Conservation (phyloP, 1,284 basidiomycete species). For the Coniferiporia sulphurascens region DNA sequence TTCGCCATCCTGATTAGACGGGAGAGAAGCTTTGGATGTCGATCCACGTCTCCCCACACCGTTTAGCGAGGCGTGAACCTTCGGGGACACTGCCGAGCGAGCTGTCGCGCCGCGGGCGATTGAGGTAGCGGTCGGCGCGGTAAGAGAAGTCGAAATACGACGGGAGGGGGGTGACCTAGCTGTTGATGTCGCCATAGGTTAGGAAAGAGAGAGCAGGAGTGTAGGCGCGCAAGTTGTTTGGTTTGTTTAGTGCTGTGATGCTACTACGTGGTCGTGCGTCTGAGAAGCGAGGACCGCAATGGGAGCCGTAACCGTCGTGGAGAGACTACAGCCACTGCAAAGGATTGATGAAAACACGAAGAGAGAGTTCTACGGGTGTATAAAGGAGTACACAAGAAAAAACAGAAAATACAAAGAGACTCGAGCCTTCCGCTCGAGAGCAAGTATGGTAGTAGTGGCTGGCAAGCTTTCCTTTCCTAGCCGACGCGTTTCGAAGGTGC, state of each 20-base stretch:
- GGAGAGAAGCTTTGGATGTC: slow-evolving; percentile 30
- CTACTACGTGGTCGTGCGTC: background rate
- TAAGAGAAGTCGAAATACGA: slow-evolving; percentile 30
- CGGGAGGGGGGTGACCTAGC: slow-evolving; percentile 38
- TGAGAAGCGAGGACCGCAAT: background rate
- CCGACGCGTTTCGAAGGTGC: background rate
- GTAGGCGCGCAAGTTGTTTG: background rate
- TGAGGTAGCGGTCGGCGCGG: slow-evolving; percentile 30
- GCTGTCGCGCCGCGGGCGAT: slow-evolving; percentile 42
- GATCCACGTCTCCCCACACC: slow-evolving; percentile 18
- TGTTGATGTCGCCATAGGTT: slow-evolving; percentile 15
- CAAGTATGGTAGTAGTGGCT: background rate
- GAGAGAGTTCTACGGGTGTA: background rate
- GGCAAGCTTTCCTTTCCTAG: background rate
- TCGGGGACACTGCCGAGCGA: slow-evolving; percentile 43
- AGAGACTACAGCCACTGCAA: too few relatives aligned
- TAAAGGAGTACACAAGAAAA: background rate
- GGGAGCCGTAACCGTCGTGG: background rate
- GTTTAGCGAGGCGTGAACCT: slow-evolving; percentile 21
- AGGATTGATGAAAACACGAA: background rate
- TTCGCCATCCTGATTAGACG: slow-evolving; percentile 32
- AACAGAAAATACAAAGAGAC: background rate
- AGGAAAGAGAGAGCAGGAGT: background rate
- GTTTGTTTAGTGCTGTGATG: slow-evolving; percentile 1
- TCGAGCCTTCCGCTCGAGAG: background rate